These are phyloP conservation scores for Phytophthora ohioensis DNA, from an alignment of 352 stramenopile species.

Conservation along the genomic window DNA sequence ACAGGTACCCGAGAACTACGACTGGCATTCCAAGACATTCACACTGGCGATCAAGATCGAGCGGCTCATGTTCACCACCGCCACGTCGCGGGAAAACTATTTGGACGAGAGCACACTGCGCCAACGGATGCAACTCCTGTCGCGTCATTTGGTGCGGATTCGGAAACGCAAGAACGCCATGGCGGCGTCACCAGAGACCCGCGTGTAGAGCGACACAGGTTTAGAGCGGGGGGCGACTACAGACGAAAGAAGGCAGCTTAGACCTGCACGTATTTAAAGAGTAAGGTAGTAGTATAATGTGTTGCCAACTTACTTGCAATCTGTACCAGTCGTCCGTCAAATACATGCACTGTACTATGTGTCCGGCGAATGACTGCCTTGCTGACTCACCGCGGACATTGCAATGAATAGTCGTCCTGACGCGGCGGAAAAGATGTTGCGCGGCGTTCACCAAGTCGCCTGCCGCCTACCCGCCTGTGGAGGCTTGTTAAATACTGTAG, in stretches of 20 bases:
- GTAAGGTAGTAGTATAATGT: slow-evolving; percentile 40
- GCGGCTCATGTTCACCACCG: slow-evolving; percentile 66
- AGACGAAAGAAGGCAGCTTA: slow-evolving; percentile 25
- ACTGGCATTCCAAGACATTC: slow-evolving; percentile 73
- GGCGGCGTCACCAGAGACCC: slow-evolving; percentile 31
- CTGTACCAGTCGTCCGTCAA: slow-evolving; percentile 12
- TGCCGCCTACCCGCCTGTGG: no score
- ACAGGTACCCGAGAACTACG: slow-evolving; percentile 64
- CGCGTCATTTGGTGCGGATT: slow-evolving; percentile 63
- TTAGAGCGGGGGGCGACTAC: slow-evolving; percentile 19
- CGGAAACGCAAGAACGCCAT: slow-evolving; percentile 69
- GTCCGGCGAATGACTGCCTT: slow-evolving; percentile 11
- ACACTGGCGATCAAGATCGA: slow-evolving; percentile 69
- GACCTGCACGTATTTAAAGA: slow-evolving; percentile 41
- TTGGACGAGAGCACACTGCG: slow-evolving; percentile 61
- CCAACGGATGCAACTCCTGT: slow-evolving; percentile 61
- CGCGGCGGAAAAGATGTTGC: slow-evolving; percentile 15
- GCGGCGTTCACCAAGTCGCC: not conserved
- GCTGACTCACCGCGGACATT: slow-evolving; percentile 12
- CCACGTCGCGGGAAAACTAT: slow-evolving; percentile 65
- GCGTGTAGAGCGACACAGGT: slow-evolving; percentile 28
- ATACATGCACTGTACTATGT: slow-evolving; percentile 4
- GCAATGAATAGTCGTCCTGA: slow-evolving; percentile 2
- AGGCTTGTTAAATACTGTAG: no score
- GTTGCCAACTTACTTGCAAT: slow-evolving; percentile 19